phyloP scores from a whole-genome alignment of 2,329 filamentous ascomycete species.

The Diaporthe sp. region DNA sequence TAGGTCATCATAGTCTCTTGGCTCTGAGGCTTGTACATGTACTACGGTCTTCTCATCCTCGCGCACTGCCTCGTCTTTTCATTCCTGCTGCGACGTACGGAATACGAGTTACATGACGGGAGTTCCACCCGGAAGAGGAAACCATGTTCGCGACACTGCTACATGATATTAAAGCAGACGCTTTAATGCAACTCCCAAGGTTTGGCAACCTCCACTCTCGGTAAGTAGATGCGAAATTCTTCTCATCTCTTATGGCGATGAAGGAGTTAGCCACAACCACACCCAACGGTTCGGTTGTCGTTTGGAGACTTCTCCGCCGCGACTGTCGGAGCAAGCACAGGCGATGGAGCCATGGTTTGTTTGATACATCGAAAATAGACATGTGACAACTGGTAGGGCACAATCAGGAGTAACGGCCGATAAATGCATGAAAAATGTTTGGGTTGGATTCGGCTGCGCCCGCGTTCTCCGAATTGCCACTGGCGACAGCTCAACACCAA shows the following conservation, averaged over 20 bases:
- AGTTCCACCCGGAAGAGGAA: neutral
- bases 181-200: neutral
- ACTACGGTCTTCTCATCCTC: neutral
- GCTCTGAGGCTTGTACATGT: neutral
- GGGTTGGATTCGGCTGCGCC: neutral
- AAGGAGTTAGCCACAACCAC: too few species aligned
- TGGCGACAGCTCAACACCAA: neutral
- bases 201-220: neutral
- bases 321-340: too few species aligned
- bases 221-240: neutral
- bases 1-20: neutral
- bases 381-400: neutral
- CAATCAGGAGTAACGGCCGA: neutral
- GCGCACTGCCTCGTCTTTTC: neutral
- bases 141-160: neutral
- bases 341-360: too few species aligned
- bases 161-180: neutral
- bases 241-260: neutral
- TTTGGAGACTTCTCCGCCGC: too few species aligned
- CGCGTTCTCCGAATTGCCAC: neutral
- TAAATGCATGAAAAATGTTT: neutral
- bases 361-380: neutral
- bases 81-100: neutral
- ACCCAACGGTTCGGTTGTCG: too few species aligned
- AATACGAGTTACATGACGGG: neutral